Conservation (phyloP, 169 alveolate species). For the Plasmodium adleri region DNA sequence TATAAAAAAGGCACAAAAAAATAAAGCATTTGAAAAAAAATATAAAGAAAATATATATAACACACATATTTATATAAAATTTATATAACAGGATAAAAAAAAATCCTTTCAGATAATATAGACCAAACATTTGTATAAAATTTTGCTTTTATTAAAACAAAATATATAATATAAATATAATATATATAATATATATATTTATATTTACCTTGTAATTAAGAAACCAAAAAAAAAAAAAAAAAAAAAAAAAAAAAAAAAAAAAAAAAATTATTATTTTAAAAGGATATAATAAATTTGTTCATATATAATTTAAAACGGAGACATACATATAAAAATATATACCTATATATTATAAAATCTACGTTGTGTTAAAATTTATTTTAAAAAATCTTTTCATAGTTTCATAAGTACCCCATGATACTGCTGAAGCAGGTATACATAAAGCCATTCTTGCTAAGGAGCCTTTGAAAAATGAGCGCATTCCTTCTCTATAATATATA, state of each 20-base stretch:
- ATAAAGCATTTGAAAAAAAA: no score
- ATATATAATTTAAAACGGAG: background rate
- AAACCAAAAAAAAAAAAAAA: constrained; percentile 38
- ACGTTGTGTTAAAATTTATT: constrained; percentile 48
- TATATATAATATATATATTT: background rate
- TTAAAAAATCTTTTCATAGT: constrained; percentile 86
- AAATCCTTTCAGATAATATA: no score
- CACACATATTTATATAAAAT: no score
- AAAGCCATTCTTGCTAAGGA: constrained; percentile 91
- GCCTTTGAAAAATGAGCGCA: constrained; percentile 93
- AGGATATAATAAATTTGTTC: background rate
- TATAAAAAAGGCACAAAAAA: no score
- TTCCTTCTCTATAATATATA: constrained; percentile 88
- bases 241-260: constrained; percentile 7
- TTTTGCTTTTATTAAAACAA: no score
- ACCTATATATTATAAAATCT: constrained; percentile 8
- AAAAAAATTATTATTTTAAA: background rate
- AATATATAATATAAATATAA: no score
- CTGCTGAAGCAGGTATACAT: constrained; percentile 95
- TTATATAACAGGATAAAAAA: no score
- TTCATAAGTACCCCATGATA: constrained; percentile 97
- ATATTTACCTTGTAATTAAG: background rate
- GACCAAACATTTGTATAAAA: no score
- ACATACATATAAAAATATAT: background rate
- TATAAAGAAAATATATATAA: no score